Evolutionary conservation across 257 asterid genomes (phyloP).

Genomic region (Solanum bukasovii): DNA sequence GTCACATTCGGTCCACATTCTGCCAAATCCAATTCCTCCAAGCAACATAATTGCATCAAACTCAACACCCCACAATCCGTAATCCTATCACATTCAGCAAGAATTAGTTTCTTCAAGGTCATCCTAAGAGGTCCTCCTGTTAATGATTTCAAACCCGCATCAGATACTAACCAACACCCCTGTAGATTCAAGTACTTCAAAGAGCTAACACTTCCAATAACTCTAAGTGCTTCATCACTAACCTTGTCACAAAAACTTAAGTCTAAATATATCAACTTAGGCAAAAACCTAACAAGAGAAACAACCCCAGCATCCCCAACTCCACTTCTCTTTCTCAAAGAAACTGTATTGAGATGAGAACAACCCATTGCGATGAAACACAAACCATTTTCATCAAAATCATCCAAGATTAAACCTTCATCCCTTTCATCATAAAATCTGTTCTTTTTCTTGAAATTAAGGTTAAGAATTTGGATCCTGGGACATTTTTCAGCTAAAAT

Average conservation of each 20-base stretch:
- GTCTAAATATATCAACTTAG: constrained; percentile 13
- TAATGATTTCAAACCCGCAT: constrained; percentile 10
- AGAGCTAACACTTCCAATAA: constrained; percentile 2
- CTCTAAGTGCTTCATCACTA: constrained; percentile 13
- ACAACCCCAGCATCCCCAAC: constrained; percentile 13
- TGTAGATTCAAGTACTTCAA: constrained; percentile 14
- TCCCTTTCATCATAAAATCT: neutral
- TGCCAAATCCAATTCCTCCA: constrained; percentile 13
- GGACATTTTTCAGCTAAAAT: constrained; percentile 15
- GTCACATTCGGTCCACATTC: constrained; percentile 20
- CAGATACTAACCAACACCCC: constrained; percentile 17
- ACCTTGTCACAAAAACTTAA: constrained; percentile 13
- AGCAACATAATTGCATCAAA: constrained; percentile 10
- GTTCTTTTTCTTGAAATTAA: constrained; percentile 3
- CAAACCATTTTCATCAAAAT: constrained; percentile 11
- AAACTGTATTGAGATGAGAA: neutral
- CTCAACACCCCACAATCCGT: constrained; percentile 6
- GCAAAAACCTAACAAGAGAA: constrained; percentile 3
- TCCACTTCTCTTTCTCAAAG: constrained; percentile 9
- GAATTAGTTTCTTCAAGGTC: constrained; percentile 4
- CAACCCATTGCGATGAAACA: constrained; percentile 4
- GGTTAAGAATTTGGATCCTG: constrained; percentile 12
- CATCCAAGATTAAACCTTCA: neutral
- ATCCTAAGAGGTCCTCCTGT: constrained; percentile 1
- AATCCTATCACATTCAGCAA: constrained; percentile 26